Base-by-base conservation (phyloP, 108 stramenopile genomes). In the Cylindrotheca closterium region DNA sequence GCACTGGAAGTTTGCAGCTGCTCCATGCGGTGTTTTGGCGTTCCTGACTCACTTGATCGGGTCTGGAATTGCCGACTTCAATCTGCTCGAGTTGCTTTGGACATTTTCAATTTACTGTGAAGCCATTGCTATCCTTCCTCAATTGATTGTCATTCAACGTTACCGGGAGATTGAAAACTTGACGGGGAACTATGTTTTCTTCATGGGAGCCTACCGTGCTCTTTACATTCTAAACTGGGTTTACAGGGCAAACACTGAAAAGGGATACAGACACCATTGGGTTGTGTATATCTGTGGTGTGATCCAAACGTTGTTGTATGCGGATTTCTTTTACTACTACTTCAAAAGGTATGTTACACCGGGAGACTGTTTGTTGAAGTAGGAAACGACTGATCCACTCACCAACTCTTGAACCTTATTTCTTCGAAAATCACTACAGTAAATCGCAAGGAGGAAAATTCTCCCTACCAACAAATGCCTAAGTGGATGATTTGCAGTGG, bases 221-320 rank as follows among this genome's bases (percentile, higher is more conserved):
- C 74, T 99, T 5, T 99, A 99, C 82, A 96, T 99, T 67, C 70
- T 98, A n/a, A 99, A 99, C 74, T 99, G 99, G 99, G 79, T 98
- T 33, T 98, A 95, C 57, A 77, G 98, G 29, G 83, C 93, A 21
- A 85, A 94, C 65, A 64, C 66, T 29, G 99, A 99, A 79, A 61
- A 60, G 28, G 63, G 81, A 23, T 98, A 99, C 86, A 73, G 81
- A 49, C 98, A 97, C 82, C 91, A 97, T 72, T 93, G 76, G 66
- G 82, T 98, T 2, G 93, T 96, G 18, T 98, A 97, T 69, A 68
- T 97, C 33, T 94, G 91, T 47, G 98, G 97, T 5, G 79, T 96
- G 15, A 68, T 98, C 51, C 99, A 99, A 82, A 98, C 98, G 17
- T 65, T 89, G n/a, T 84, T 99, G 18, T 99, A 99, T 79, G 88